Base-by-base conservation (phyloP, 2,329 filamentous ascomycete genomes). In the Colletotrichum karsti region DNA sequence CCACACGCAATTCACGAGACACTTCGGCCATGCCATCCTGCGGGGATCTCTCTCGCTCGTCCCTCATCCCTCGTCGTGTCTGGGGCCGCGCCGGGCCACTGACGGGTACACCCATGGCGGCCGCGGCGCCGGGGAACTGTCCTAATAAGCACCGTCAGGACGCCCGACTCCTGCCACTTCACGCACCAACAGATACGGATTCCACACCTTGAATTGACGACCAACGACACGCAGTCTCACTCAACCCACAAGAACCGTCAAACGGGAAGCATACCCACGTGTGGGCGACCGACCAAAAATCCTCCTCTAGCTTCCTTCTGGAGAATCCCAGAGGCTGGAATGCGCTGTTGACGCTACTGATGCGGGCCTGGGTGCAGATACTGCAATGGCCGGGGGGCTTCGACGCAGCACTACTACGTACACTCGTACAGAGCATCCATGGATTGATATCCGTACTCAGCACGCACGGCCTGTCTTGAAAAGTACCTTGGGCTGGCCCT, bases 91-190 rank as follows among this genome's bases (percentile, higher is more conserved):
- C 7, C 30, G 7, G 30, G 7, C 30, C 57, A 67, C 46, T 50
- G 58, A 63, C 57, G 57, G 63, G 63, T 67, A 50, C 51, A 67
- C 39, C 64, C 59, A 63, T 67, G 57, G 64, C 64, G 64, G 59
- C 64, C 64, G 33, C 33, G 63, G 18, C 42, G 56, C 37, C 33
- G 51, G 60, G 46, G 48, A 46, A 35, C 42, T 59, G 54, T 48
- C 58, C 58, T 55, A 37, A 35, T 15, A 13, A 15, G 24, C 30
- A 39, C 20, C 56, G 54, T 64, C 50, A 54, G 33, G 13, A 35
- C 51, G 20, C 20, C 20, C 30, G n/a, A 39, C 42, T 44, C 26
- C 18, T 24, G 18, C 26, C 33, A 26, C 41, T 18, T 30, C 59
- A 28, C 26, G 42, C 58, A 53, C 9, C 15, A 42, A 18, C 39